Evolutionary conservation across 768 basidiomycete genomes (phyloP).

Genomic region (Termitomyces sp.): DNA sequence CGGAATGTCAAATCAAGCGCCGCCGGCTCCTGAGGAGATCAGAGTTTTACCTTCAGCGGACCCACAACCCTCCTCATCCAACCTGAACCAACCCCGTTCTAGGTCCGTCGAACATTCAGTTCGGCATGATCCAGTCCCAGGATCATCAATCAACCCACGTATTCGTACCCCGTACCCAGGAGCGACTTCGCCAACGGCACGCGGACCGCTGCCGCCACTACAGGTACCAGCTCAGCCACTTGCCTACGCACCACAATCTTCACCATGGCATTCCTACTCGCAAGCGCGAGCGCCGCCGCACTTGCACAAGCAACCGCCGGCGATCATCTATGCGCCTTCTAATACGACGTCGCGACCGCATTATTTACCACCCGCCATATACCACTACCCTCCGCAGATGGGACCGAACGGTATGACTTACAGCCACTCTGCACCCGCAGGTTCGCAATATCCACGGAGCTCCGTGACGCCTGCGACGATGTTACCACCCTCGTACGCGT

Average conservation of each 20-base stretch:
- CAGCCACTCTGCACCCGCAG: conserved; percentile 62
- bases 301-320: conserved; percentile 44
- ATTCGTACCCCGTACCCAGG: conserved; percentile 15
- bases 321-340: conserved; percentile 58
- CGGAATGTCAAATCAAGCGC: conserved; percentile 14
- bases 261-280: conserved; percentile 31
- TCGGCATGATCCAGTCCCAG: conserved; percentile 15
- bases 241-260: conserved; percentile 20
- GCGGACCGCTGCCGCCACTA: conserved; percentile 2
- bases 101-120: conserved; percentile 33
- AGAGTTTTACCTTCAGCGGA: conserved; percentile 52
- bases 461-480: conserved; percentile 31
- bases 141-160: conserved; percentile 20
- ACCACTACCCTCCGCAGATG: conserved; percentile 49
- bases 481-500: conserved; percentile 27
- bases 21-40: conserved; percentile 57
- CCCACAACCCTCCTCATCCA: conserved; percentile 28
- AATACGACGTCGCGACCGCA: conserved; percentile 37
- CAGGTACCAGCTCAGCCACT: background rate
- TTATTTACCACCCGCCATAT: conserved; percentile 59
- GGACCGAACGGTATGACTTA: conserved; percentile 62
- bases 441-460: conserved; percentile 29
- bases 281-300: conserved; percentile 21
- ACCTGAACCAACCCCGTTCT: conserved; percentile 32
- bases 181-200: conserved; percentile 3